Percentiles rank a stretch among this genome's conserved stretches.
phyloP scores from a whole-genome alignment of 2,329 filamentous ascomycete genomes.

The Colletotrichum sp. region DNA sequence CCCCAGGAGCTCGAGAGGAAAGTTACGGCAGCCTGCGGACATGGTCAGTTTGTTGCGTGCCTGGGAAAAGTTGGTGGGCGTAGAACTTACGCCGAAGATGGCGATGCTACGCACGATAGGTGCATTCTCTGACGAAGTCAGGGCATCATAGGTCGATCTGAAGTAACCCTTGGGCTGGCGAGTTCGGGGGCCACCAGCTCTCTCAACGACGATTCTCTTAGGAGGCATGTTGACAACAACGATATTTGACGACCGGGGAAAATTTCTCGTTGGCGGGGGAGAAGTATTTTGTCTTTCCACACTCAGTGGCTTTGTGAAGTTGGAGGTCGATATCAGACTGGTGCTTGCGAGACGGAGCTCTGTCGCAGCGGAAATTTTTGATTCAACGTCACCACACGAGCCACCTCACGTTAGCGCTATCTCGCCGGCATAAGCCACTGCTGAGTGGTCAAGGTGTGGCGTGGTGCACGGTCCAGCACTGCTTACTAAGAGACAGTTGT shows the following conservation, averaged over 20 bases:
- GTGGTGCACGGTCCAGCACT: background rate
- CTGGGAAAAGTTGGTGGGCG: background rate
- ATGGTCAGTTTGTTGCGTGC: constrained; percentile 5
- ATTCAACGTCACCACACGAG: background rate
- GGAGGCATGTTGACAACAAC: constrained; percentile 60
- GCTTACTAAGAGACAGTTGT: background rate
- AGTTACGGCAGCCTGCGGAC: constrained; percentile 62
- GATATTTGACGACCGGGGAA: background rate
- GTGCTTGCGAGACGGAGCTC: background rate
- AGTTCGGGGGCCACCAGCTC: constrained; percentile 43
- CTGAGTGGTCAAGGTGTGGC: background rate
- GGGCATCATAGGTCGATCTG: constrained; percentile 61
- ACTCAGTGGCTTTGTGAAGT: background rate
- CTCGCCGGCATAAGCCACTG: background rate
- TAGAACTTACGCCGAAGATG: constrained; percentile 68
- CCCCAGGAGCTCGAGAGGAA: constrained; percentile 72
- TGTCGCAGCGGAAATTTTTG: constrained; percentile 8
- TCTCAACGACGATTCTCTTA: constrained; percentile 62
- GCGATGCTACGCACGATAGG: constrained; percentile 71
- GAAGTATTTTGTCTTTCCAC: background rate
- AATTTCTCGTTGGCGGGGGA: background rate
- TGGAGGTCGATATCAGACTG: background rate
- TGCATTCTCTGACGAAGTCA: constrained; percentile 72
- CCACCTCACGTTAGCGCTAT: background rate
- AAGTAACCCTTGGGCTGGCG: constrained; percentile 58